phyloP scores from a whole-genome alignment of 225 moss, liverwort and hornwort species.

The Bryum argenteum region DNA sequence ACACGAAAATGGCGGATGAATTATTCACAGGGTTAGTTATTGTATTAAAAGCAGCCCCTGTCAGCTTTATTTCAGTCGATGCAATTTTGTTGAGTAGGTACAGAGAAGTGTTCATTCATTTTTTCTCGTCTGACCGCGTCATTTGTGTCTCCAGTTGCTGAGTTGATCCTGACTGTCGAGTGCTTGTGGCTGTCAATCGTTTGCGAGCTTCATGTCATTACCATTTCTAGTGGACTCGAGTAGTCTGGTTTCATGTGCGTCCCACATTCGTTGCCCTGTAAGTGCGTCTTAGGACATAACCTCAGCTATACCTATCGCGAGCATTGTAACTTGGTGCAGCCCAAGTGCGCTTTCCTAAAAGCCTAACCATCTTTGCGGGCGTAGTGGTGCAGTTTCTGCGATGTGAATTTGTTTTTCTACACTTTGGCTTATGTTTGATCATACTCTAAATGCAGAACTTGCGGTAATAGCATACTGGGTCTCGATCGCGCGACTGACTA shows the following conservation, averaged over 20 bases:
- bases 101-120: neutral
- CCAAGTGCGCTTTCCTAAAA: neutral
- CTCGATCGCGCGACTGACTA: neutral
- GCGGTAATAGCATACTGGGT: constrained; percentile 12
- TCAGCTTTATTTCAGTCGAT: neutral
- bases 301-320: neutral
- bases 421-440: constrained; percentile 7
- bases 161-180: neutral
- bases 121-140: constrained; percentile 11
- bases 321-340: neutral
- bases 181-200: neutral
- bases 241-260: neutral
- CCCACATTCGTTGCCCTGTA: neutral
- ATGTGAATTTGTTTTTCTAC: neutral
- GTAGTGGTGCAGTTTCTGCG: constrained; percentile 11
- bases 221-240: neutral
- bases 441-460: constrained; percentile 16
- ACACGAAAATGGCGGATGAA: neutral
- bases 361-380: neutral
- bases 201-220: neutral
- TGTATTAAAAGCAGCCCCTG: neutral
- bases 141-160: neutral
- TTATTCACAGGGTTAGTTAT: neutral
- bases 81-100: constrained; percentile 3
- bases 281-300: neutral